Percentiles rank a stretch among this genome's conserved stretches.
phyloP scores from a whole-genome alignment of 2,329 filamentous ascomycete species.

The Botryotinia globosa region DNA sequence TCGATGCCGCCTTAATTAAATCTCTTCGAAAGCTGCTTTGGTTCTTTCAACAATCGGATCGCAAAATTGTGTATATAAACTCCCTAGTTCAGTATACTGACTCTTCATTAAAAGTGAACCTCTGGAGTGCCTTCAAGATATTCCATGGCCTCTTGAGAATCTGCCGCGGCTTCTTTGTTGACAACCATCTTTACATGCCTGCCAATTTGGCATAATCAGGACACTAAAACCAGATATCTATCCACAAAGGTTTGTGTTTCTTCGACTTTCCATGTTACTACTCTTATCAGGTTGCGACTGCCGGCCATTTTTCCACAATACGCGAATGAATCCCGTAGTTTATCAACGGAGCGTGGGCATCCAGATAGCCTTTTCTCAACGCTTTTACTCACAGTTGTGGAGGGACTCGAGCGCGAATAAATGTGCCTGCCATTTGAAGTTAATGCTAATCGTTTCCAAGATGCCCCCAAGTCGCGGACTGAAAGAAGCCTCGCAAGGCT shows the following conservation, averaged over 20 bases:
- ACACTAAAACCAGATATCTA: neutral
- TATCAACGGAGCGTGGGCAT: neutral
- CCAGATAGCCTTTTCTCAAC: neutral
- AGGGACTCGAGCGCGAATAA: neutral
- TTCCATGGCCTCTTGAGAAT: neutral
- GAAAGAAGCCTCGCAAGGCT: neutral
- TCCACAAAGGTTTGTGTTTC: neutral
- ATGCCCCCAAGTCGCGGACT: conserved; percentile 7
- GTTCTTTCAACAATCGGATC: neutral
- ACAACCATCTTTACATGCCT: neutral
- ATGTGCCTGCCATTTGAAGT: neutral
- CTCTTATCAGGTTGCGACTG: neutral
- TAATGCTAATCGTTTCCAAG: neutral
- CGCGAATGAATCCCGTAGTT: neutral
- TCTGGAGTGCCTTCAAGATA: neutral
- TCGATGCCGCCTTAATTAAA: neutral
- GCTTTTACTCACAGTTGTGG: neutral
- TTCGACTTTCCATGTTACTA: neutral
- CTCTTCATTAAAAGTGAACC: neutral
- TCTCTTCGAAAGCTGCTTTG: neutral
- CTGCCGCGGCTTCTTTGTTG: neutral
- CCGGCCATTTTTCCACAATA: neutral
- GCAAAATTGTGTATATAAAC: neutral
- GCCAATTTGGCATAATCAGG: neutral
- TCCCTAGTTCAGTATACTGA: neutral